phyloP scores from a whole-genome alignment of 2,329 filamentous ascomycete genomes.

The Fusarium vanettenii region DNA sequence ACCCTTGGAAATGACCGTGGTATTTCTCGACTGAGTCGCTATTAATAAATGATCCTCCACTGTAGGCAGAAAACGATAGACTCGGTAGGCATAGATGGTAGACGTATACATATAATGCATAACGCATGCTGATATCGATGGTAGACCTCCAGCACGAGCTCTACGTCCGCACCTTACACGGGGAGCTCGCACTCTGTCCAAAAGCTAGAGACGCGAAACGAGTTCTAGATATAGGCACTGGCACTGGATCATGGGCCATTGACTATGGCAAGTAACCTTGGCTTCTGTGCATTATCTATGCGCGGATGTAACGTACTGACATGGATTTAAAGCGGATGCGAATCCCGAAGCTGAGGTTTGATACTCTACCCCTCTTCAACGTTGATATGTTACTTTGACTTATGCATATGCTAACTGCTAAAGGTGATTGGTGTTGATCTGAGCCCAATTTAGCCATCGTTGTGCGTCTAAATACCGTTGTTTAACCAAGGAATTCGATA shows the following conservation, averaged over 20 bases:
- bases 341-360: not conserved
- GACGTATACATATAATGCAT: not conserved
- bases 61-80: not conserved
- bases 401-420: not conserved
- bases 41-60: not conserved
- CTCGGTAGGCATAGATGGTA: not conserved
- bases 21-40: not conserved
- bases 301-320: not conserved
- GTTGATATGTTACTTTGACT: not conserved
- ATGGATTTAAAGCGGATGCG: not conserved
- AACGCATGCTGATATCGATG: not conserved
- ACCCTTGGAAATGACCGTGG: not conserved
- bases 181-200: conserved; percentile 36
- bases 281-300: conserved; percentile 38
- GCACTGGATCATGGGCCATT: conserved; percentile 48
- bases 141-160: conserved; percentile 40
- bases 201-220: conserved; percentile 33
- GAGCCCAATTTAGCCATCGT: not conserved
- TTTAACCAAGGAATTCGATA: not conserved
- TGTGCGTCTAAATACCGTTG: not conserved
- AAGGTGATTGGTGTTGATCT: not conserved
- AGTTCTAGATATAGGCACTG: conserved; percentile 48
- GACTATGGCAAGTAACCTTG: conserved; percentile 44
- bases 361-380: not conserved
- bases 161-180: conserved; percentile 36